Base-by-base conservation (phyloP, 2,329 filamentous ascomycete genomes). In the Hymenoscyphus fructigenus region DNA sequence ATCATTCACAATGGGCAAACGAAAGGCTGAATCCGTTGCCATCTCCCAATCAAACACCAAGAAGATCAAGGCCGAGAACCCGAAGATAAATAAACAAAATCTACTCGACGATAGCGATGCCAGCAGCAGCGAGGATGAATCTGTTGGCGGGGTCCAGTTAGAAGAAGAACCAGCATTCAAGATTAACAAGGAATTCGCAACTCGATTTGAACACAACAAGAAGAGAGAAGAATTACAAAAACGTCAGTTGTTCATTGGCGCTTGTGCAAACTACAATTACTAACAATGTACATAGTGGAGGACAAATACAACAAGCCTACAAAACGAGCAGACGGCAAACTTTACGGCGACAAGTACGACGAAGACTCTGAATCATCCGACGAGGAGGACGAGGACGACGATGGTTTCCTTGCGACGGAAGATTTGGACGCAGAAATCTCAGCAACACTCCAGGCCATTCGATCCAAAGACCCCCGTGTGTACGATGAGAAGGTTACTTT, bases 151-250 rank as follows among this genome's bases (percentile, higher is more conserved):
- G 73, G 77, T 70, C 73, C 74, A 71, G 70, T 76, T 75, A 65
- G 69, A 74, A 17, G 73, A 70, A 50, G 44, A 50, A 12, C 73
- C 76, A 44, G 77, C 77, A 34, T 85, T 98, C 76, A 93, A 91
- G 76, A 89, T 99, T 78, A 98, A 99, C 78, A 83, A 93, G 76
- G 92, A 96, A 61, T 99, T 89, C 77, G 95, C 95, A 55, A 87
- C 86, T 71, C 85, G 92, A 50, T 98, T 97, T 73, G 95, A 99
- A 78, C 85, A 98, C 80, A 99, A 99, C 80, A 97, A 98, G 82
- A 97, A 97, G 81, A 87, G 94, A 65, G 93, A 96, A 75, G 95
- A 99, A 76, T 81, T 88, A 68, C 89, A 93, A 17, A 84, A 85
- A 74, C 77, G 89, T 91, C 74, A 72, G 86, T 78, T 32, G 59